Evolutionary conservation across 176 grass and related monocot species (phyloP), one percentile per base, ranked within the genome.

Genomic region (Bothriochloa decipiens): DNA sequence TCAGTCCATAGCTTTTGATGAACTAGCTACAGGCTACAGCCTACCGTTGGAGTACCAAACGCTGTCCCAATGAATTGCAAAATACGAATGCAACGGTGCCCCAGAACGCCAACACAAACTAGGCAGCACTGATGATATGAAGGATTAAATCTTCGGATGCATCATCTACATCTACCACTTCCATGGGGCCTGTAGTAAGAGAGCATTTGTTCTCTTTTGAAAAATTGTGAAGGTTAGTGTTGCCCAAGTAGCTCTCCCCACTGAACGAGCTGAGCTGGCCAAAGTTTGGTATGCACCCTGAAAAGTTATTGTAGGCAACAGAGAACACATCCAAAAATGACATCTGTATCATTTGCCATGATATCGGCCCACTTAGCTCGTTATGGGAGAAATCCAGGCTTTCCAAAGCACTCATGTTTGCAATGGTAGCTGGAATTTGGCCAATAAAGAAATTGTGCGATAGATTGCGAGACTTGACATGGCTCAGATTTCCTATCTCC

Each of bases 321-420:
- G 64, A 85, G 73, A 85, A 85, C 8, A 22, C 23, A 49, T 20
- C 83, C 36, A 85, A 28, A 8, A 27, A 78, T 25, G 46, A 66
- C 5, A 86, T 29, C 9, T 41, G 42, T n/a, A 64, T 76, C 18
- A 66, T 13, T 42, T 82, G 47, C 66, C 43, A 9, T 1, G 70
- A 72, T 87, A 87, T 77, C 8, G 8, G 3, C 0, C 86, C 86
- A 15, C 40, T 88, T 39, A 88, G 18, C 1, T 42, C 6, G 3
- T 88, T 88, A 73, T 83, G 23, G 55, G 86, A 88, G 3, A 88
- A 32, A 8, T 88, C 72, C 16, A 88, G 61, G 66, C 86, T 88
- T 68, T 78, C 71, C 2, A 88, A 39, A 0, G 57, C 70, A 1
- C 12, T 8, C 17, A 88, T 68, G 18, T 88, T 83, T 43, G 49